Conservation (phyloP, 2,329 filamentous ascomycete species). For the Colletotrichum cuscutae region DNA sequence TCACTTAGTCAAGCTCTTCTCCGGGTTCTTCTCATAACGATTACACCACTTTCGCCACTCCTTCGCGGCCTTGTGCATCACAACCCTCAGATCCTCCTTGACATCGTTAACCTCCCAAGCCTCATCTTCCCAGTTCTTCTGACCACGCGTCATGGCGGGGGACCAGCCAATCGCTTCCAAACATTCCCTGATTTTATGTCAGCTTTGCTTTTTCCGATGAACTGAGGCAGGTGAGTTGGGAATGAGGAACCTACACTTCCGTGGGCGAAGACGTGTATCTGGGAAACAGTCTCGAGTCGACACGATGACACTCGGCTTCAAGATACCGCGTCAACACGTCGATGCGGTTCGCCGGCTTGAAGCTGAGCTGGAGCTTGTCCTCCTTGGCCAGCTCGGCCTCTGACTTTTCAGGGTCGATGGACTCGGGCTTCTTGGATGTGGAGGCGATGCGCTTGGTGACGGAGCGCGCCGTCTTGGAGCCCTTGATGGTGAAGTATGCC, state of each 20-base stretch:
- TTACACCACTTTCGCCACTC: slow-evolving; percentile 33
- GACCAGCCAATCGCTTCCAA: slow-evolving; percentile 31
- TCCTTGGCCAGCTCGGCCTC: slow-evolving; percentile 31
- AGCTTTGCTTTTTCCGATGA: rapidly evolving
- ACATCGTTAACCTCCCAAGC: slow-evolving; percentile 29
- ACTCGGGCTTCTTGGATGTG: slow-evolving; percentile 27
- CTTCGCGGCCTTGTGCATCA: slow-evolving; percentile 29
- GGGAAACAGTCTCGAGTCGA: slow-evolving; percentile 25
- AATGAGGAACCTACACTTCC: neutral
- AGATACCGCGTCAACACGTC: slow-evolving; percentile 25
- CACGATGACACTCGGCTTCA: slow-evolving; percentile 27
- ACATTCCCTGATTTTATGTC: slow-evolving; percentile 9
- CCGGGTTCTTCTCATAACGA: slow-evolving; percentile 27
- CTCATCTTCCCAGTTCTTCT: slow-evolving; percentile 33
- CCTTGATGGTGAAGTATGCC: slow-evolving; percentile 33
- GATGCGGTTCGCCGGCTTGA: slow-evolving; percentile 20
- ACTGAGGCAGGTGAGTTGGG: neutral
- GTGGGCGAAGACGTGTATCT: slow-evolving; percentile 25
- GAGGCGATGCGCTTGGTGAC: slow-evolving; percentile 29
- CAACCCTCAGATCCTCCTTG: slow-evolving; percentile 26
- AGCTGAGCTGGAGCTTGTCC: slow-evolving; percentile 25
- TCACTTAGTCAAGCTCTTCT: slow-evolving; percentile 29
- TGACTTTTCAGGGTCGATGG: slow-evolving; percentile 20
- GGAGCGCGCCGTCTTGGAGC: slow-evolving; percentile 30
- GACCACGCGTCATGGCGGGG: slow-evolving; percentile 1